Base-by-base conservation (phyloP, 495 filamentous ascomycete genomes). In the Daldinia childiae region DNA sequence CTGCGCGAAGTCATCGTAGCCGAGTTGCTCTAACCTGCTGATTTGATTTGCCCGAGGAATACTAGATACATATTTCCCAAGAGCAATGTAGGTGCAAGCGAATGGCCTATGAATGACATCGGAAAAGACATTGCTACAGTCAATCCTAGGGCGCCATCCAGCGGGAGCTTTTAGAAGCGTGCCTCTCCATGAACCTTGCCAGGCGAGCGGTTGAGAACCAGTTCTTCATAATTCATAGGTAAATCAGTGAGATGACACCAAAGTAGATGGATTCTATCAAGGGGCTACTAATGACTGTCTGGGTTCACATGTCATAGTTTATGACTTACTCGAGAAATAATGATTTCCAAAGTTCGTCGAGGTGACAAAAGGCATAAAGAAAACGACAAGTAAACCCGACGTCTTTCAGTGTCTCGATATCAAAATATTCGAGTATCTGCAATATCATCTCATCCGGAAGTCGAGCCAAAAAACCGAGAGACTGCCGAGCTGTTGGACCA, bases 21-120 rank as follows among this genome's bases (percentile, higher is more conserved):
- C 85, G 6, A 99, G 86, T 73, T 92, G 82, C 14, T 83, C 71
- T 5, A 98, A 80, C 17, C 91, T 89, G 2, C 85, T 72, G 45
- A 99, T 96, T 57, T 88, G 79, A 77, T 97, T 98, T 45, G 80
- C 78, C 3, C 76, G 27, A 2, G 94, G 94, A 27, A 98, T 97
- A 38, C 88, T 87, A 4, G 81, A 82, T 12, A 87, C 84, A 77
- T 89, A 97, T 8, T 87, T 89, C 8, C 77, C 70, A 34, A 97
- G 76, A 0, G 87, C 77, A 27, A 92, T 89, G 68, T 97, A 87
- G 26, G 93, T 90, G 82, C 95, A 98, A 72, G 91, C 90, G 78
- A 96, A 98, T 0, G 95, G 95, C 14, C 94, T 92, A 79, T 98
- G 91, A 12, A 99, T 85, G 30, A 90, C 86, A 79, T 99, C 95